Conservation (phyloP, 2,329 filamentous ascomycete species). For the Xylariomycetidae sp. region DNA sequence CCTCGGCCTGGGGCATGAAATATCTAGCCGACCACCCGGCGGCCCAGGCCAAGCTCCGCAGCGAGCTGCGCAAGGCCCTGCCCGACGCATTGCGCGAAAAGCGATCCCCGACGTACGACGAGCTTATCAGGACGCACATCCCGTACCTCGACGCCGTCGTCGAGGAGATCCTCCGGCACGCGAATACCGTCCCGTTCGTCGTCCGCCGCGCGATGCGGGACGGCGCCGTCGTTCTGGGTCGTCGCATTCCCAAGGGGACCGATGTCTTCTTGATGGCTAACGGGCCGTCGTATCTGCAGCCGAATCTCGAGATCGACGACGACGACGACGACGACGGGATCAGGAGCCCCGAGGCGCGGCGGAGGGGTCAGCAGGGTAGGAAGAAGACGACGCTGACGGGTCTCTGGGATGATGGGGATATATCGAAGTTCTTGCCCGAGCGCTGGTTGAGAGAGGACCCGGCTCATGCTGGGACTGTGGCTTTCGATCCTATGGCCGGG, state of each 20-base stretch:
- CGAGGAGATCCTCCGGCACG: conserved; percentile 27
- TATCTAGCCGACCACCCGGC: conserved; percentile 18
- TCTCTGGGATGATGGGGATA: conserved; percentile 12
- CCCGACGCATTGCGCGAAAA: conserved; percentile 11
- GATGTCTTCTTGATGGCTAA: conserved; percentile 14
- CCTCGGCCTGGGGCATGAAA: conserved; percentile 26
- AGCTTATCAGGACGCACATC: conserved; percentile 17
- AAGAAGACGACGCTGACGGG: no score
- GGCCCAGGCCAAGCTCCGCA: conserved; percentile 23
- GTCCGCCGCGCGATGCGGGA: conserved; percentile 20
- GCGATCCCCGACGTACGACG: conserved; percentile 17
- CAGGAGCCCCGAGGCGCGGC: conserved; percentile 10
- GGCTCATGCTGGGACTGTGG: conserved; percentile 1
- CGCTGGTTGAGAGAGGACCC: conserved; percentile 12
- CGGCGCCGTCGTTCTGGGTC: conserved; percentile 21
- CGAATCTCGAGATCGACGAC: conserved; percentile 8
- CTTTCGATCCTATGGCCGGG: conserved; percentile 10
- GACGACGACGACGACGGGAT: conserved; percentile 4
- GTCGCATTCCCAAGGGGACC: conserved; percentile 22
- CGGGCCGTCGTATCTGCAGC: conserved; percentile 11
- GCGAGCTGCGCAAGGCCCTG: conserved; percentile 11
- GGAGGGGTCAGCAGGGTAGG: conserved; percentile 1
- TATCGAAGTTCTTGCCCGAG: conserved; percentile 13
- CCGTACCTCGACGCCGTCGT: conserved; percentile 29
- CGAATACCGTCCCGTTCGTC: conserved; percentile 17